A percentile compares a stretch with the other conserved stretches of the same genome.
These are phyloP conservation scores for Centaurea solstitialis DNA, from an alignment of 129 eudicot species.

Conservation along the genomic window DNA sequence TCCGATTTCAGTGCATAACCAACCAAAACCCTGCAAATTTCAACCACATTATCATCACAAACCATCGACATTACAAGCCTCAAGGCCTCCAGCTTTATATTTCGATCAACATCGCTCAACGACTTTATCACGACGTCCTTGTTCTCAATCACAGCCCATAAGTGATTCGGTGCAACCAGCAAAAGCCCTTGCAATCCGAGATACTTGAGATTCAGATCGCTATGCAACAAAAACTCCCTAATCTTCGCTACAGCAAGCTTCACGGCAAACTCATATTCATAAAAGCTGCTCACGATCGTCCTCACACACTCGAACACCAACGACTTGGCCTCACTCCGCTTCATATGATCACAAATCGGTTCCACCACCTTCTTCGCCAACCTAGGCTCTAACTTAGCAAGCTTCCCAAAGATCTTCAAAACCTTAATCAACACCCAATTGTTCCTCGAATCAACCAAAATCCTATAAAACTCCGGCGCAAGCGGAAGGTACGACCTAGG, in stretches of 20 bases:
- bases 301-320: constrained; percentile 91
- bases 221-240: constrained; percentile 73
- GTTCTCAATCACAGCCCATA: constrained; percentile 83
- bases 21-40: constrained; percentile 78
- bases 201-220: constrained; percentile 82
- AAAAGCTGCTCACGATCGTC: constrained; percentile 65
- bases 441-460: constrained; percentile 78
- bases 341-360: constrained; percentile 80
- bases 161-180: constrained; percentile 50
- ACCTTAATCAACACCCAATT: constrained; percentile 95
- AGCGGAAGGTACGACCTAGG: constrained; percentile 71
- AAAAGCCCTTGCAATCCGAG: constrained; percentile 87
- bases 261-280: constrained; percentile 74
- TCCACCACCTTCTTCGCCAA: constrained; percentile 74
- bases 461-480: constrained; percentile 88
- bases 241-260: constrained; percentile 75
- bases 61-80: constrained; percentile 86
- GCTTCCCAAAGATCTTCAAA: constrained; percentile 69
- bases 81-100: constrained; percentile 76
- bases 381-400: constrained; percentile 82
- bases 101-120: constrained; percentile 77
- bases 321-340: constrained; percentile 74
- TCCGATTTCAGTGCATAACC: constrained; percentile 84
- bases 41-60: constrained; percentile 78
- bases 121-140: constrained; percentile 83